Evolutionary conservation across 2,329 filamentous ascomycete genomes (phyloP).

Genomic region (Ilyonectria mors-panacis): DNA sequence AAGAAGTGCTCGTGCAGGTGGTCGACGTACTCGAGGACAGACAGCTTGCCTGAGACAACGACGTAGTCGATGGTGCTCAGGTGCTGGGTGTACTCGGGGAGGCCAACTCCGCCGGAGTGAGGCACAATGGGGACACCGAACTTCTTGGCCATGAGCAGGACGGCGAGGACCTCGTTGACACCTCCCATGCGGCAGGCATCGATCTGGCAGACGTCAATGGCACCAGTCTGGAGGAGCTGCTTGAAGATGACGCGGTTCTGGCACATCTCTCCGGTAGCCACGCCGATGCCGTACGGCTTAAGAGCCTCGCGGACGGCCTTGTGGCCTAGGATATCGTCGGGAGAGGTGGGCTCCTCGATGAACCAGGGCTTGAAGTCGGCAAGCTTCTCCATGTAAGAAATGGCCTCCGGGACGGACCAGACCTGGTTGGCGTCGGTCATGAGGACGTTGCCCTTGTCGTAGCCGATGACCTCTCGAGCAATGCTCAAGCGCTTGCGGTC

Average conservation of each 20-base stretch:
- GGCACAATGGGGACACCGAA: conserved; percentile 87
- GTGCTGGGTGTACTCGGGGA: conserved; percentile 96
- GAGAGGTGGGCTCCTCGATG: conserved; percentile 93
- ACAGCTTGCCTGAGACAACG: conserved; percentile 84
- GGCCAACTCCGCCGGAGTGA: conserved; percentile 89
- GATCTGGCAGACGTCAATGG: conserved; percentile 90
- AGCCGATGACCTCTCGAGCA: conserved; percentile 85
- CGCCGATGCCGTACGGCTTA: conserved; percentile 80
- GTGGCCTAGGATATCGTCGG: conserved; percentile 92
- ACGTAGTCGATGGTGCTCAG: conserved; percentile 95
- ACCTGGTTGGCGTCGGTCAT: conserved; percentile 97
- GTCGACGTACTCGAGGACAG: conserved; percentile 91
- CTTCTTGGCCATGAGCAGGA: conserved; percentile 87
- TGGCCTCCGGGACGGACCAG: conserved; percentile 91
- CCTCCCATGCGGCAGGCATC: conserved; percentile 92
- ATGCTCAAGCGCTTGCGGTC: conserved; percentile 80
- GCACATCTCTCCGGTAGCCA: conserved; percentile 95
- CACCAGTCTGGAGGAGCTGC: conserved; percentile 84
- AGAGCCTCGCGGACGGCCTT: conserved; percentile 87
- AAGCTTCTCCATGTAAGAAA: conserved; percentile 87
- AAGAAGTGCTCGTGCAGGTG: conserved; percentile 95
- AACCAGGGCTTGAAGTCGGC: conserved; percentile 91
- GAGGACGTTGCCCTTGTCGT: conserved; percentile 85
- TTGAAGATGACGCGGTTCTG: conserved; percentile 97
- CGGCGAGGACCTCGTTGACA: conserved; percentile 93